Conservation (phyloP, 1,139 yeast genomes). For the Geotrichum carabidarum region DNA sequence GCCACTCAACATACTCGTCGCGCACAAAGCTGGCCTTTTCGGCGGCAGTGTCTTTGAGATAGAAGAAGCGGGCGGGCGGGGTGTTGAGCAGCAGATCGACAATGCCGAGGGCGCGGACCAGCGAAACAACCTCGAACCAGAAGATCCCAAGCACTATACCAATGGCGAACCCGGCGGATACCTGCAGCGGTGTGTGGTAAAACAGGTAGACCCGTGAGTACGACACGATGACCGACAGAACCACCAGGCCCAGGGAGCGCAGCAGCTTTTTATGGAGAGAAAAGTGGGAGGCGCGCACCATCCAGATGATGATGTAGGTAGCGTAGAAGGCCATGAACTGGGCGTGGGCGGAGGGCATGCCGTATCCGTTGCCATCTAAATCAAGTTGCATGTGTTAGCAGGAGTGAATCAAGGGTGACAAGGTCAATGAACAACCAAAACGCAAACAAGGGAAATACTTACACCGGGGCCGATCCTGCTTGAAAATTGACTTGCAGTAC, state of each 20-base stretch:
- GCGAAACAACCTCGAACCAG: slow-evolving; percentile 52
- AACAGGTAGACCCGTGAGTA: slow-evolving; percentile 70
- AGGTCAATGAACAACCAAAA: neutral
- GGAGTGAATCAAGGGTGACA: neutral
- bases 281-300: slow-evolving; percentile 39
- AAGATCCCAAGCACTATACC: slow-evolving; percentile 57
- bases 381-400: neutral
- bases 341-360: slow-evolving; percentile 97
- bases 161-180: slow-evolving; percentile 60
- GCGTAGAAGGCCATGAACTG: slow-evolving; percentile 90
- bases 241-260: slow-evolving; percentile 26
- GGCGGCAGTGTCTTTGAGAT: slow-evolving; percentile 39
- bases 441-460: slow-evolving; percentile 40
- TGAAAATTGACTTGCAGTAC: slow-evolving; percentile 55
- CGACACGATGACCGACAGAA: slow-evolving; percentile 50
- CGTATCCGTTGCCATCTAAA: slow-evolving; percentile 55
- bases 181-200: slow-evolving; percentile 74
- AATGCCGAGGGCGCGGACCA: slow-evolving; percentile 39
- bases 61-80: slow-evolving; percentile 25
- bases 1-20: slow-evolving; percentile 36
- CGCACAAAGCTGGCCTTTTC: slow-evolving; percentile 33
- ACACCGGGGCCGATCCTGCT: slow-evolving; percentile 68
- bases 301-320: slow-evolving; percentile 54
- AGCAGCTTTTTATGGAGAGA: slow-evolving; percentile 30
- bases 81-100: slow-evolving; percentile 21